Conservation (phyloP, 2,329 filamentous ascomycete species). For the Ascochyta lentis region DNA sequence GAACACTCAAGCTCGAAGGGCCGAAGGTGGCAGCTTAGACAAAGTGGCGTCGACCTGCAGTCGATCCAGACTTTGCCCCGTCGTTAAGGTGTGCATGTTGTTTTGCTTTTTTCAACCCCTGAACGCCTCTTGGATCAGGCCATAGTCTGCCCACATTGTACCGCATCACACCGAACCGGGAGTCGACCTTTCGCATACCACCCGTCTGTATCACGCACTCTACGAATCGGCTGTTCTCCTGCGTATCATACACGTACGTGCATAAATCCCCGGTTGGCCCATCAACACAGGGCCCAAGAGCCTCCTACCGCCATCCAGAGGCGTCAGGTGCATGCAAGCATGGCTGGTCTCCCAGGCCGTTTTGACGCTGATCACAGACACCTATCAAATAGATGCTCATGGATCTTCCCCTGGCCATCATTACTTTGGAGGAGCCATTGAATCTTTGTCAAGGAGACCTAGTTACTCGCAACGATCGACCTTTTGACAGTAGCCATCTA, state of each 20-base stretch:
- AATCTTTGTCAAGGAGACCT: too few species aligned
- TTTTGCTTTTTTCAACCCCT: conserved; percentile 10
- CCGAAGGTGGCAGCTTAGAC: not conserved
- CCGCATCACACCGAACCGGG: not conserved
- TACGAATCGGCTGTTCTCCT: not conserved
- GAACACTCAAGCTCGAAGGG: not conserved
- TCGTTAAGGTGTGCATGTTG: not conserved
- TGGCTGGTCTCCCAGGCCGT: not conserved
- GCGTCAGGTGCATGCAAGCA: not conserved
- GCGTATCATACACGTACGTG: not conserved
- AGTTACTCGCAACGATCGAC: too few species aligned
- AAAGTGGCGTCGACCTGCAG: conserved; percentile 1
- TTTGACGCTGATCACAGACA: not conserved
- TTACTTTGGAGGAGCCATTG: too few species aligned
- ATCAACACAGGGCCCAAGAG: not conserved
- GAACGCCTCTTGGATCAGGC: conserved; percentile 7
- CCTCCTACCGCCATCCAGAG: not conserved
- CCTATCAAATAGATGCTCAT: not conserved
- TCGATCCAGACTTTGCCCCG: conserved; percentile 1
- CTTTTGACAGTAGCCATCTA: too few species aligned
- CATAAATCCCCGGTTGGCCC: not conserved
- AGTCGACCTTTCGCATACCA: not conserved
- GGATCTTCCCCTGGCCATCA: too few species aligned
- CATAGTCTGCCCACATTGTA: conserved; percentile 4
- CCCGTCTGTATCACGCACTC: not conserved